Evolutionary conservation across 2,329 filamentous ascomycete genomes (phyloP), one percentile per base, ranked within the genome.

Genomic region (Cryoendolithus antarcticus): DNA sequence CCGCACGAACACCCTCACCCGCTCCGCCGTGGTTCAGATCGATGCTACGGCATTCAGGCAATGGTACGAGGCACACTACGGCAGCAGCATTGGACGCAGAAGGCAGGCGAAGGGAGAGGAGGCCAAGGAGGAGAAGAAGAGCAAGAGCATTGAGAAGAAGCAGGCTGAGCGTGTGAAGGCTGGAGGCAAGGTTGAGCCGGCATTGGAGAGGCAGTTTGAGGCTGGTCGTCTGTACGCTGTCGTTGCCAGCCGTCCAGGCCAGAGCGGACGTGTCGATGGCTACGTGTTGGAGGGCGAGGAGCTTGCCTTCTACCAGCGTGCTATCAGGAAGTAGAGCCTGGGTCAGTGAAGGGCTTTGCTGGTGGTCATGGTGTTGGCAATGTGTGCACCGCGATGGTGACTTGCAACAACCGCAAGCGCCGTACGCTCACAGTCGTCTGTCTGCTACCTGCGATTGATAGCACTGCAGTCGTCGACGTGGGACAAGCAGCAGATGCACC

Each of bases 51-150:
- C 91, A 57, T 98, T 98, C 85, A 79, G 91, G 68, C 89, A 96
- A 75, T 98, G 91, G 91, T 98, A 93, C 74, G 91, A 98, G 80
- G 86, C 91, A 57, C 91, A 98, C 82, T 98, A 98, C 78, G 91
- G 91, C 65, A 77, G 85, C 70, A 59, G 74, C 59, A 65, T 98
- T 51, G 91, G 91, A 67, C 85, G 88, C 72, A 86, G 94, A 75
- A 75, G 80, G 67, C 72, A 72, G 64, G 66, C 69, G 62, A 71
- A 71, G 64, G 66, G 68, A 60, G 67, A 72, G 59, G 72, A 72
- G 58, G 75, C 77, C 65, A 64, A 86, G 70, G 77, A 80, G 58
- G 66, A 65, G 57, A 93, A 94, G 83, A 95, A 94, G 83, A 86
- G 80, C 76, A 93, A 93, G 74, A 74, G 79, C 47, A 83, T 96